These are phyloP conservation scores for Penicillium lividum DNA, from an alignment of 495 filamentous ascomycete species.

Conservation along the genomic window DNA sequence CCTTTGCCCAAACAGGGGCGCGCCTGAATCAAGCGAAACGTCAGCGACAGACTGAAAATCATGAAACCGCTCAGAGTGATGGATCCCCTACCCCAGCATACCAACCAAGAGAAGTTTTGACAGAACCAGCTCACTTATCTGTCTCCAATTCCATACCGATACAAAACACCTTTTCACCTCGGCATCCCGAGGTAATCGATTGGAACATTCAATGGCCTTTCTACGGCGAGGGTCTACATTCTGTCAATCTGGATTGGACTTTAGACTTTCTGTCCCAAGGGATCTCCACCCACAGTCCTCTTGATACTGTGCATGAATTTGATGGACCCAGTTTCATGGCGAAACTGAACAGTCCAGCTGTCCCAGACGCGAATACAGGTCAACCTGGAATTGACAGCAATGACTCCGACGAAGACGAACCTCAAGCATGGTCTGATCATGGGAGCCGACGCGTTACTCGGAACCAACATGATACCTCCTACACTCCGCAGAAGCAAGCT, in stretches of 20 bases:
- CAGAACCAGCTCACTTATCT: no score
- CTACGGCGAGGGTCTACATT: slow-evolving; percentile 8
- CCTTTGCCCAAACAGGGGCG: background rate
- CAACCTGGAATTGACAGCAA: background rate
- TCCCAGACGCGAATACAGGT: no score
- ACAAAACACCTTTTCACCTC: no score
- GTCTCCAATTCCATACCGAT: no score
- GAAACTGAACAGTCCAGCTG: no score
- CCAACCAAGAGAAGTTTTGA: no score
- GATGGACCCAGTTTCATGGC: no score
- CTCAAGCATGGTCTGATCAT: background rate
- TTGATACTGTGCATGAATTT: background rate
- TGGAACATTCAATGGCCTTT: slow-evolving; percentile 9
- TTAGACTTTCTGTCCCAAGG: slow-evolving; percentile 10
- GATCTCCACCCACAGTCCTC: slow-evolving; percentile 5
- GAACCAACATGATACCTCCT: background rate
- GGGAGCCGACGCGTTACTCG: background rate
- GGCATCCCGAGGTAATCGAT: background rate
- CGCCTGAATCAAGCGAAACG: background rate
- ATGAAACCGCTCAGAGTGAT: no score
- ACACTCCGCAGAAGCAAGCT: background rate
- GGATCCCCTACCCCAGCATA: no score
- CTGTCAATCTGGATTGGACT: slow-evolving; percentile 12
- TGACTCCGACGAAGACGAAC: background rate
- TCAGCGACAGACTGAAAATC: no score